phyloP scores from a whole-genome alignment of 2,329 filamentous ascomycete species.

The Beauveria brongniartii region DNA sequence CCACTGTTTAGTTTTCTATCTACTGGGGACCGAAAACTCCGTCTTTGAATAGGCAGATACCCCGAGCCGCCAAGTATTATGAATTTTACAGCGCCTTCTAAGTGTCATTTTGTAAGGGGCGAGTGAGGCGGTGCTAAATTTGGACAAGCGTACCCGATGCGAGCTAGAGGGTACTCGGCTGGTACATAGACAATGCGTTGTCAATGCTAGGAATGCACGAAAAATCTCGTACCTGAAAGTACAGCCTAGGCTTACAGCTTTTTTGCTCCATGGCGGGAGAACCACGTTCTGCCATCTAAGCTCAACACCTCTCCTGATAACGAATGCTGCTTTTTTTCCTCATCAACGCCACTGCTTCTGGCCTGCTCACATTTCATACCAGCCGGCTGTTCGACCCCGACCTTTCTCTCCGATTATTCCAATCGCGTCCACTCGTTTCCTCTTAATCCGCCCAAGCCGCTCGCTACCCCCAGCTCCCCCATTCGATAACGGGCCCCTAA shows the following conservation, averaged over 20 bases:
- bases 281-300: constrained; percentile 1
- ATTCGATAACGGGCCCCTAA: neutral
- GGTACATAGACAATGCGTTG: neutral
- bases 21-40: neutral
- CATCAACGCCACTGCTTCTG: neutral
- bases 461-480: neutral
- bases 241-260: neutral
- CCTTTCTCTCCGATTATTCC: neutral
- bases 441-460: neutral
- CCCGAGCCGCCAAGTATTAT: neutral
- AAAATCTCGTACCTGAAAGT: neutral
- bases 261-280: constrained; percentile 6
- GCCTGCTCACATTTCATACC: neutral
- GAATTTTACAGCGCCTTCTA: neutral
- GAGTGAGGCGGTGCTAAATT: neutral
- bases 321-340: neutral
- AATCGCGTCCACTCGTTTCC: constrained; percentile 10
- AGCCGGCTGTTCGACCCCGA: neutral
- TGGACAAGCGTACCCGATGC: neutral
- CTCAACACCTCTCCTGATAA: constrained; percentile 1
- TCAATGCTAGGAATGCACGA: neutral
- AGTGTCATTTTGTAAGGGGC: neutral
- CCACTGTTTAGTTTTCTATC: neutral
- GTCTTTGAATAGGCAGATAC: neutral
- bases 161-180: neutral